Evolutionary conservation across 78 protist genomes (phyloP).

Genomic region (Dictyostelium brefeldianum): DNA sequence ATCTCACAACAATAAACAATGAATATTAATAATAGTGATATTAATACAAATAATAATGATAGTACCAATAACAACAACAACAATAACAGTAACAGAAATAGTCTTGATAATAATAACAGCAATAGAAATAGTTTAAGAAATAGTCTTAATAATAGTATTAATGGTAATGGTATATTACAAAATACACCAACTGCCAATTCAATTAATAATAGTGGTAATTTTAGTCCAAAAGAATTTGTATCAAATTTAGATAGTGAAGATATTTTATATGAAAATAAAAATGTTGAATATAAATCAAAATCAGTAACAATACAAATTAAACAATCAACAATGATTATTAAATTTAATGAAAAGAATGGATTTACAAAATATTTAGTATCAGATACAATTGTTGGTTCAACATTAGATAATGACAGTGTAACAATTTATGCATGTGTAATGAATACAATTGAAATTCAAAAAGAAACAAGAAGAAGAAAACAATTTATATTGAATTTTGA

Average conservation of each 20-base stretch:
- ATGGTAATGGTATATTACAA: neutral
- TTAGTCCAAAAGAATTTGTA: slow-evolving; percentile 16
- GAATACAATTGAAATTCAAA: neutral
- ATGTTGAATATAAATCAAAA: slow-evolving; percentile 14
- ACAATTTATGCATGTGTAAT: slow-evolving; percentile 4
- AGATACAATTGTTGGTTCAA: slow-evolving; percentile 24
- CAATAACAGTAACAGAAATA: neutral
- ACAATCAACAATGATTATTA: slow-evolving; percentile 10
- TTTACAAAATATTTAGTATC: slow-evolving; percentile 29
- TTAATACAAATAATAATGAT: too few relatives aligned
- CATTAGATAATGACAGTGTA: neutral
- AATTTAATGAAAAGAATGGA: slow-evolving; percentile 2
- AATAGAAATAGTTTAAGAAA: slow-evolving; percentile 16
- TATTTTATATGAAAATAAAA: slow-evolving; percentile 1
- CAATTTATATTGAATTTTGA: neutral
- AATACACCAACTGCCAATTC: slow-evolving; percentile 14
- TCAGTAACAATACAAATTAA: neutral
- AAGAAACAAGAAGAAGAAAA: neutral
- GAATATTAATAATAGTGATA: neutral
- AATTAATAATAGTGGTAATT: slow-evolving; percentile 31
- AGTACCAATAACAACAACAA: neutral
- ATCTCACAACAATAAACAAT: too few relatives aligned
- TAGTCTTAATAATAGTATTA: slow-evolving; percentile 8
- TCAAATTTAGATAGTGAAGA: slow-evolving; percentile 1
- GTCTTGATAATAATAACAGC: neutral